A percentile compares a stretch with the other conserved stretches of the same genome.
phyloP scores from a whole-genome alignment of 352 stramenopile species.

The Phytopythium chamaehyphon region DNA sequence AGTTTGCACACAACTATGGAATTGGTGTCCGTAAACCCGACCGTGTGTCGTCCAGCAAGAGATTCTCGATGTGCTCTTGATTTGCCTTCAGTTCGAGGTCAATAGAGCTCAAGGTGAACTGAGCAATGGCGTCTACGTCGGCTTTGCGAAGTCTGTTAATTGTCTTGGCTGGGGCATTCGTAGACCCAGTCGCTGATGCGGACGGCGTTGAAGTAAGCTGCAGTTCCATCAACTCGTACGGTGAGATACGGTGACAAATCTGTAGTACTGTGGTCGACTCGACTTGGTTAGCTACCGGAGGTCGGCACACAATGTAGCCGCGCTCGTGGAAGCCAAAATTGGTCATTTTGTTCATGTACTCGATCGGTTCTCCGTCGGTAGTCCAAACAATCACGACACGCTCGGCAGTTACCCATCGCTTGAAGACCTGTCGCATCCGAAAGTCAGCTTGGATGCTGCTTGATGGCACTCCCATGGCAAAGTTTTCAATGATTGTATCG shows the following conservation, averaged over 20 bases:
- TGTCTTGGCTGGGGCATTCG: not conserved
- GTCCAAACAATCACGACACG: slow-evolving; percentile 38
- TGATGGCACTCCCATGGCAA: slow-evolving; percentile 32
- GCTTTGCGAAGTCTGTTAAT: not conserved
- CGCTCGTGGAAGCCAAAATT: slow-evolving; percentile 20
- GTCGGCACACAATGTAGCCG: slow-evolving; percentile 20
- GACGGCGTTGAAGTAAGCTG: slow-evolving; percentile 5
- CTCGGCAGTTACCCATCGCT: slow-evolving; percentile 28
- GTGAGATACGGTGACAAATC: slow-evolving; percentile 21
- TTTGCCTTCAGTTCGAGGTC: slow-evolving; percentile 16
- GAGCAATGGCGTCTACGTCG: slow-evolving; percentile 13
- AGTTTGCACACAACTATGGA: too few relatives aligned
- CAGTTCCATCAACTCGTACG: slow-evolving; percentile 13
- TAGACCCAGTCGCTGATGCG: not conserved
- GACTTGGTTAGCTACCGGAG: slow-evolving; percentile 6
- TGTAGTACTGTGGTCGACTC: slow-evolving; percentile 18
- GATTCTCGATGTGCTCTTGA: slow-evolving; percentile 12
- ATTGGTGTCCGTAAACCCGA: too few relatives aligned
- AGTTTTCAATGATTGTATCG: slow-evolving; percentile 42
- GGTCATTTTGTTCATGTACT: slow-evolving; percentile 8
- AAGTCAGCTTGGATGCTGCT: slow-evolving; percentile 31
- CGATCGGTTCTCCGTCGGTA: slow-evolving; percentile 5
- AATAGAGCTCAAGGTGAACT: slow-evolving; percentile 22
- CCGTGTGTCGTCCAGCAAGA: slow-evolving; percentile 12
- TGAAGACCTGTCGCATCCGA: slow-evolving; percentile 31